phyloP scores from a whole-genome alignment of 148 eudicot genomes.

The Chenopodium suecicum region DNA sequence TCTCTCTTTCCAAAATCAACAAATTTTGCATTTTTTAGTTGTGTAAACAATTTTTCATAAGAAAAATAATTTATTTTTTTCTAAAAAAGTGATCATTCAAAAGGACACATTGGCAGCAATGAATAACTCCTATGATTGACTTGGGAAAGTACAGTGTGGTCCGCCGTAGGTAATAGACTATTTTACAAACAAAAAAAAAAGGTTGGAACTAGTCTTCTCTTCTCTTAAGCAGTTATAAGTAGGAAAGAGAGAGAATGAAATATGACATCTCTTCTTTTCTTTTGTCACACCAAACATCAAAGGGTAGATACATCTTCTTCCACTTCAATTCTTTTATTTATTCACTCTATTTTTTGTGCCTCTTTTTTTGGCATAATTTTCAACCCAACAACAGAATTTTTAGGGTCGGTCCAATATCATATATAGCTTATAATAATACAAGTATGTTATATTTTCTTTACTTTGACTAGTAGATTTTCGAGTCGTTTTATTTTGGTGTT shows the following conservation, averaged over 20 bases:
- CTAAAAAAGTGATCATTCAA: neutral
- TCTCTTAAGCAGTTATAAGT: slow-evolving; percentile 29
- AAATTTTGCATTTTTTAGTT: neutral
- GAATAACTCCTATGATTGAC: slow-evolving; percentile 6
- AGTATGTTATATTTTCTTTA: neutral
- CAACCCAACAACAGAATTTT: neutral
- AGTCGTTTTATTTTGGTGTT: neutral
- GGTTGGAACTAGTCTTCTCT: slow-evolving; percentile 25
- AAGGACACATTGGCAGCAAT: neutral
- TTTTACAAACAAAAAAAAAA: slow-evolving; percentile 1
- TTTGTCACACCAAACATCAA: slow-evolving; percentile 19
- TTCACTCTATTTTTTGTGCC: slow-evolving; percentile 27
- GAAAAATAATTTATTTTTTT: neutral
- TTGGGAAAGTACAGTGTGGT: slow-evolving; percentile 9
- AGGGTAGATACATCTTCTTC: no score
- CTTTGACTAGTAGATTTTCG: neutral
- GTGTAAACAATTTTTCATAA: neutral
- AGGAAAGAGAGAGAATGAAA: slow-evolving; percentile 20
- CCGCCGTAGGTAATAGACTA: slow-evolving; percentile 18
- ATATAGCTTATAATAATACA: neutral
- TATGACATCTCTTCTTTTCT: neutral
- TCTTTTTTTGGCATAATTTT: slow-evolving; percentile 4
- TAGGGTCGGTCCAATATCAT: neutral
- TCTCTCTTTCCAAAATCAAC: neutral
- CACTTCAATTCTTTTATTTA: no score